Conservation (phyloP, 148 eudicot species). For the Nepenthes mirabilis region DNA sequence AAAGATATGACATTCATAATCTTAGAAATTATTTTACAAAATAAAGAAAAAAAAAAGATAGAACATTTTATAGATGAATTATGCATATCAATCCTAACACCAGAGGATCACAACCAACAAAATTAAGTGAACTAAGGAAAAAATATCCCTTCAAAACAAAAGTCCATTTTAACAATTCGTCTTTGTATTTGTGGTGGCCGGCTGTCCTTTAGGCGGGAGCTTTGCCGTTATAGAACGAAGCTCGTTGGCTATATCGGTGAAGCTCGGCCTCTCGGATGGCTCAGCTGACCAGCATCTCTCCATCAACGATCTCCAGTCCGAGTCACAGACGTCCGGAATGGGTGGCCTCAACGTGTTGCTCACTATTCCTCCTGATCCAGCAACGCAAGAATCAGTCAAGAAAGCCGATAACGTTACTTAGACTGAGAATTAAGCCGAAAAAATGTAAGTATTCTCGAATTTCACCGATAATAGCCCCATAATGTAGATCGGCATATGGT, state of each 20-base stretch:
- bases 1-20: no score
- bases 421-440: no score
- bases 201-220: conserved; percentile 44
- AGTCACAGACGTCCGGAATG: conserved; percentile 69
- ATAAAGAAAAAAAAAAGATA: no score
- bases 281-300: conserved; percentile 94
- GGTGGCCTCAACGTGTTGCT: conserved; percentile 83
- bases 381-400: not conserved
- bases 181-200: conserved; percentile 21
- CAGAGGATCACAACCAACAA: no score
- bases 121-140: no score
- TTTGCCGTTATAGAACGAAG: conserved; percentile 63
- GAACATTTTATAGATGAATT: no score
- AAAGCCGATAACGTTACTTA: not conserved
- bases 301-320: conserved; percentile 77
- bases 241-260: conserved; percentile 65
- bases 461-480: conserved; percentile 83
- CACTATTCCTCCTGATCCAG: conserved; percentile 67
- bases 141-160: not conserved
- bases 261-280: conserved; percentile 69
- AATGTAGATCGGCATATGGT: conserved; percentile 85
- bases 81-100: no score
- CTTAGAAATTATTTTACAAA: no score
- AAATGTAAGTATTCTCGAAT: no score
- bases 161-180: conserved; percentile 5